Evolutionary conservation across 2,329 filamentous ascomycete genomes (phyloP).

Genomic region (Epichloe glyceriae): DNA sequence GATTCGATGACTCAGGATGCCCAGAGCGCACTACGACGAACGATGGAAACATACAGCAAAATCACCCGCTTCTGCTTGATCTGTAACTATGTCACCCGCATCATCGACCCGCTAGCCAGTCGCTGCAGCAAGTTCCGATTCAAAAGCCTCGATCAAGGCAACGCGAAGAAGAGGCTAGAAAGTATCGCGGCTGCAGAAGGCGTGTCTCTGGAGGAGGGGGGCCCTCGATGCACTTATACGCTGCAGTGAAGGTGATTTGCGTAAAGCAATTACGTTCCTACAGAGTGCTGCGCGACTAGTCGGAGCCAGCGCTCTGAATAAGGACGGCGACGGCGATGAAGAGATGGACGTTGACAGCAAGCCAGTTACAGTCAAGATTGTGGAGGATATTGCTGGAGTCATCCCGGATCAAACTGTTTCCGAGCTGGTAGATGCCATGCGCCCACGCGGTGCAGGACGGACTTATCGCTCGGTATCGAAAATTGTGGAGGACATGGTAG

Average conservation of each 20-base stretch:
- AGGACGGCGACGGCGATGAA: conserved; percentile 39
- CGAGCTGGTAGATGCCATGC: conserved; percentile 59
- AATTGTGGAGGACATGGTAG: conserved; percentile 80
- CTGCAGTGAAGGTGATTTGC: conserved; percentile 84
- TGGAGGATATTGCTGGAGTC: conserved; percentile 94
- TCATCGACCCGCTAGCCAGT: conserved; percentile 90
- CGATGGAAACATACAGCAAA: conserved; percentile 96
- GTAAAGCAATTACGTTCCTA: conserved; percentile 91
- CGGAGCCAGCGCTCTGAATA: conserved; percentile 44
- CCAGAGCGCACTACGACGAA: conserved; percentile 79
- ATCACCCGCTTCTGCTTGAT: conserved; percentile 96
- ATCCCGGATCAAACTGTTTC: conserved; percentile 68
- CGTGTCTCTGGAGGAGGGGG: conserved; percentile 63
- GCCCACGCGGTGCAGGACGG: conserved; percentile 49
- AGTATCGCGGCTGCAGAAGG: conserved; percentile 73
- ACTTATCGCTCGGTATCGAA: conserved; percentile 64
- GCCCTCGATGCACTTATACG: conserved; percentile 73
- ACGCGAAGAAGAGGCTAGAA: conserved; percentile 65
- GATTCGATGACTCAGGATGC: conserved; percentile 99
- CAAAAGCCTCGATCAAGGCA: conserved; percentile 83
- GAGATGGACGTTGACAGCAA: conserved; percentile 49
- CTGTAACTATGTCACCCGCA: conserved; percentile 96
- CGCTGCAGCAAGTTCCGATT: conserved; percentile 96
- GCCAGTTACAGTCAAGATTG: conserved; percentile 58
- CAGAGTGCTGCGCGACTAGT: conserved; percentile 88